phyloP scores from a whole-genome alignment of 2,329 filamentous ascomycete species.

The Knufia petricola region DNA sequence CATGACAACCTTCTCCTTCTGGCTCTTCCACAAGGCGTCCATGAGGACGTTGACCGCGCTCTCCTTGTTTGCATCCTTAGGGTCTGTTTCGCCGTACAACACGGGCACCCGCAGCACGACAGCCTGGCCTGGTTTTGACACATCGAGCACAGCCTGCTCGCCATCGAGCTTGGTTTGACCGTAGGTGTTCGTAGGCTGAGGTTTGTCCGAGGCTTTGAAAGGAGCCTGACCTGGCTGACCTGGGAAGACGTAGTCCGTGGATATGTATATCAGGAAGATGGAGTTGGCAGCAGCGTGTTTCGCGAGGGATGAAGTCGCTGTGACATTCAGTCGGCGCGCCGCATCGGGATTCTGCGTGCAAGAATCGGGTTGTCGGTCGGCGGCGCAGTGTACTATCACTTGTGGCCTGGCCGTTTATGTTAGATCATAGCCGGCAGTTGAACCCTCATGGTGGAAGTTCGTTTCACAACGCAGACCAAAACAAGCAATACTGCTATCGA shows the following conservation, averaged over 20 bases:
- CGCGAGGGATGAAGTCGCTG: constrained; percentile 59
- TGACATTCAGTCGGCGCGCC: constrained; percentile 64
- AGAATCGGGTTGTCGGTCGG: constrained; percentile 78
- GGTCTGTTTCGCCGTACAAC: constrained; percentile 68
- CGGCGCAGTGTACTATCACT: constrained; percentile 77
- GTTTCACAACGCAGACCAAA: background rate
- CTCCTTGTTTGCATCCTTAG: constrained; percentile 48
- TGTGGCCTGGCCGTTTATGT: constrained; percentile 49
- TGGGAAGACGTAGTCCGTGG: constrained; percentile 70
- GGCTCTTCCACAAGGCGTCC: constrained; percentile 64
- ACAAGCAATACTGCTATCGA: background rate
- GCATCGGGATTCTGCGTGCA: constrained; percentile 70
- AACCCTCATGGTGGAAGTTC: constrained; percentile 2
- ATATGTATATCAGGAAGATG: constrained; percentile 49
- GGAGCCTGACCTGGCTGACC: constrained; percentile 74
- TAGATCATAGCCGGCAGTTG: constrained; percentile 6
- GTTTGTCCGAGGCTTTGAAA: constrained; percentile 56
- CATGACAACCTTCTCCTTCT: constrained; percentile 58
- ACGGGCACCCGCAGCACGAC: constrained; percentile 73
- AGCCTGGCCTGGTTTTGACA: constrained; percentile 47
- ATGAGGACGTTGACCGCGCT: constrained; percentile 77
- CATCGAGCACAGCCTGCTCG: constrained; percentile 58
- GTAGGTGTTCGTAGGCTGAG: constrained; percentile 70
- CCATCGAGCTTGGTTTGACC: constrained; percentile 65
- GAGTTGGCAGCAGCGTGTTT: constrained; percentile 50